These are phyloP conservation scores for Phytophthora cactorum DNA, from an alignment of 352 stramenopile genomes.

Conservation along the genomic window DNA sequence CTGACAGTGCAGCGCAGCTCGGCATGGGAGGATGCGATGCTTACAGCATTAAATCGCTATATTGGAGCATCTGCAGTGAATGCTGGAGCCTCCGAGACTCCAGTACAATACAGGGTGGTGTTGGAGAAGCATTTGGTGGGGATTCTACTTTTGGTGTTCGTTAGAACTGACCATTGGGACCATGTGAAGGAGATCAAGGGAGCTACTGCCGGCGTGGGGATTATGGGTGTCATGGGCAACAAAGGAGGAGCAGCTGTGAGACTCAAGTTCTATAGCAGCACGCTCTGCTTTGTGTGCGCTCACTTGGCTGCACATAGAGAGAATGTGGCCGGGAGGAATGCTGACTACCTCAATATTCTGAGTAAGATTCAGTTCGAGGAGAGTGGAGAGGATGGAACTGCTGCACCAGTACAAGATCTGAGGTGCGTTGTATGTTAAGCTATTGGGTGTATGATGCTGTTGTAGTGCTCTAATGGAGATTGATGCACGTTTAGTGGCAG, in stretches of 20 bases:
- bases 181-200: constrained; percentile 90
- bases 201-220: constrained; percentile 94
- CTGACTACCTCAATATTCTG: constrained; percentile 98
- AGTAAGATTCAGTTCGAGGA: constrained; percentile 95
- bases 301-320: constrained; percentile 99
- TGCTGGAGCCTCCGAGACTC: constrained; percentile 8
- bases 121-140: constrained; percentile 96
- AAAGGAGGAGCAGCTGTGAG: constrained; percentile 97
- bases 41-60: constrained; percentile 89
- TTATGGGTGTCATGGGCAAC: constrained; percentile 99
- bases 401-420: constrained; percentile 33
- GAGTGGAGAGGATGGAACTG: constrained; percentile 24
- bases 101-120: constrained; percentile 73
- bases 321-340: constrained; percentile 97
- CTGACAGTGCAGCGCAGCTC: constrained; percentile 92
- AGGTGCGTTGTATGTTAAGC: constrained; percentile 20
- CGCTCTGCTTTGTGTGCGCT: constrained; percentile 98
- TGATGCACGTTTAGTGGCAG: constrained; percentile 26
- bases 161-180: constrained; percentile 75
- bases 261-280: constrained; percentile 97
- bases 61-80: constrained; percentile 26
- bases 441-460: background rate
- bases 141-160: constrained; percentile 97
- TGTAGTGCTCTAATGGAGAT: background rate
- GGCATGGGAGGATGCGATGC: constrained; percentile 92